Percentiles rank a stretch among this genome's conserved stretches.
phyloP scores from a whole-genome alignment of 345 rosid species.

The Rhizophora mangle region DNA sequence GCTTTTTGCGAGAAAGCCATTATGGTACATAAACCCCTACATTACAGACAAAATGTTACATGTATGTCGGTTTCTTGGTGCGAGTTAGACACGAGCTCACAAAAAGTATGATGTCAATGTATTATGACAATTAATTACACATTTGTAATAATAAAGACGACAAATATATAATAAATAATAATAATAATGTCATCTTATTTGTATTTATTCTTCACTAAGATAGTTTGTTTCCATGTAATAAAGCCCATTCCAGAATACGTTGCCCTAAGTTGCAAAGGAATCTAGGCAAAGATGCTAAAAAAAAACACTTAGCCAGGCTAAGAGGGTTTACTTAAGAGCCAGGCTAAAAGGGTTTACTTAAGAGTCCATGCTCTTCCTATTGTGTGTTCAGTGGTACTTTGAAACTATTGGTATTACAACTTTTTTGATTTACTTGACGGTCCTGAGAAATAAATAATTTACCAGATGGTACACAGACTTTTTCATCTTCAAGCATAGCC shows the following conservation, averaged over 20 bases:
- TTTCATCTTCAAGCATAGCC: not conserved
- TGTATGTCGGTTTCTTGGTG: too few species aligned
- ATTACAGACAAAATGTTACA: too few species aligned
- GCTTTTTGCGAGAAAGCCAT: too few species aligned
- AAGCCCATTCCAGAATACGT: not conserved
- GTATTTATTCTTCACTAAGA: too few species aligned
- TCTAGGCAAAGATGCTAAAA: not conserved
- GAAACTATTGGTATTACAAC: not conserved
- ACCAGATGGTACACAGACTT: constrained; percentile 15
- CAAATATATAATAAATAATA: too few species aligned
- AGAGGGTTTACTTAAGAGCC: not conserved
- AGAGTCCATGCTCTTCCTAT: not conserved
- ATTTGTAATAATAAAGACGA: too few species aligned
- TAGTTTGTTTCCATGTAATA: too few species aligned
- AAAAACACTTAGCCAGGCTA: not conserved
- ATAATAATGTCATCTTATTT: too few species aligned
- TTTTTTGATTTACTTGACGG: not conserved
- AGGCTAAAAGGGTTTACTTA: not conserved
- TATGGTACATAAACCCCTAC: too few species aligned
- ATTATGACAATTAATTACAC: too few species aligned
- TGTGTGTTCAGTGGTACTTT: not conserved
- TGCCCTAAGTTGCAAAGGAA: not conserved
- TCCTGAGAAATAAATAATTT: constrained; percentile 9
- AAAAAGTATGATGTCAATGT: too few species aligned
- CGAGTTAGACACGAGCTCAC: too few species aligned